A percentile compares a stretch with the other conserved stretches of the same genome.
Evolutionary conservation across 2,329 filamentous ascomycete genomes (phyloP).

Genomic region (Ophiostoma novo-ulmi): DNA sequence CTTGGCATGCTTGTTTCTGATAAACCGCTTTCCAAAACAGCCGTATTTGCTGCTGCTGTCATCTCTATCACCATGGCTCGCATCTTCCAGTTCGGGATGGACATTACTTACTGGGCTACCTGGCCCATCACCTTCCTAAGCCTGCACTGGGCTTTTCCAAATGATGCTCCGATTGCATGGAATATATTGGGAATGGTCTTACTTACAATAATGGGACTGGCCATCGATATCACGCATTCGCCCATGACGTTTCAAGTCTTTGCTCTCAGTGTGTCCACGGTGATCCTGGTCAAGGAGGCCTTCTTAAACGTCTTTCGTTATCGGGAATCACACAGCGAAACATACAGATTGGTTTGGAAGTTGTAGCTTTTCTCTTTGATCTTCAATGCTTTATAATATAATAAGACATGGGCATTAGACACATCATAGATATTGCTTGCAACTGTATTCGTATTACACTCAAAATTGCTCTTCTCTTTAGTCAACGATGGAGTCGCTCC

Average conservation of each 20-base stretch:
- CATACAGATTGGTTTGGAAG: neutral
- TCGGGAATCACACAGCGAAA: neutral
- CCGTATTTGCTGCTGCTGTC: neutral
- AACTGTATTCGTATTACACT: neutral
- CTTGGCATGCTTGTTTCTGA: neutral
- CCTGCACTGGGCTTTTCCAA: neutral
- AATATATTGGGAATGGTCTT: neutral
- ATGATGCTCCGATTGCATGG: neutral
- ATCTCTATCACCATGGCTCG: neutral
- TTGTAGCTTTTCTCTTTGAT: too few relatives aligned
- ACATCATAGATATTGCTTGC: neutral
- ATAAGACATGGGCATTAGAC: neutral
- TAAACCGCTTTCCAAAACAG: neutral
- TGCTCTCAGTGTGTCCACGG: neutral
- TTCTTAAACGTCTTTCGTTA: neutral
- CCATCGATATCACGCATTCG: neutral
- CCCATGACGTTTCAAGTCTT: neutral
- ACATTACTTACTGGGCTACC: neutral
- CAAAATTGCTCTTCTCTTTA: neutral
- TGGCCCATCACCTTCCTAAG: neutral
- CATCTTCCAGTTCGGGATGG: neutral
- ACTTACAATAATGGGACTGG: neutral
- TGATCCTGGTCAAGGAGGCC: neutral
- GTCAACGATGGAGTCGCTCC: neutral
- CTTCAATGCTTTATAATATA: too few relatives aligned